These are phyloP conservation scores for Sanghuangporus baumii DNA, from an alignment of 1,284 basidiomycete species.

Conservation along the genomic window DNA sequence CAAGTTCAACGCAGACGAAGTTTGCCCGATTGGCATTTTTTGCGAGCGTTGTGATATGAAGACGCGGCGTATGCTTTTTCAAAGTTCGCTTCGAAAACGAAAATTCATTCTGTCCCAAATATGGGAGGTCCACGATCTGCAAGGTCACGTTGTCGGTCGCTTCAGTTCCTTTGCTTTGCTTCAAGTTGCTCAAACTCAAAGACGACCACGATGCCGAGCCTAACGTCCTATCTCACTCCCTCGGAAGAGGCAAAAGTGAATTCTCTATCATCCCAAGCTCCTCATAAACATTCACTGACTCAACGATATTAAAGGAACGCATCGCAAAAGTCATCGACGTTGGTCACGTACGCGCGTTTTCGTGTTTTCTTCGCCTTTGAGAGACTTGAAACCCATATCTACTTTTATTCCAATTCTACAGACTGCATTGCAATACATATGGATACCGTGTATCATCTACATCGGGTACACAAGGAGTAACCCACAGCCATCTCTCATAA, in stretches of 20 bases:
- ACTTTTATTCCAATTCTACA: slow-evolving; percentile 28
- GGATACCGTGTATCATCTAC: slow-evolving; percentile 93
- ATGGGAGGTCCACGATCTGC: slow-evolving; percentile 23
- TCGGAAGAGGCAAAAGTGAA: slow-evolving; percentile 79
- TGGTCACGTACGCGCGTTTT: slow-evolving; percentile 55
- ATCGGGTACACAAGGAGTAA: slow-evolving; percentile 85
- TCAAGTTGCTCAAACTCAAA: slow-evolving; percentile 25
- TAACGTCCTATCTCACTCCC: slow-evolving; percentile 15
- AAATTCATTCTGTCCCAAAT: slow-evolving; percentile 30
- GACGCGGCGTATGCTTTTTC: neutral
- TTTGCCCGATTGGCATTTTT: slow-evolving; percentile 62
- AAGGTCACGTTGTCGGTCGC: neutral
- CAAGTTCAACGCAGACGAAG: slow-evolving; percentile 64
- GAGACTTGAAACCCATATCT: neutral
- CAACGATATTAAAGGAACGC: slow-evolving; percentile 50
- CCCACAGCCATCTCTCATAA: slow-evolving; percentile 90
- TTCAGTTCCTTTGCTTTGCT: slow-evolving; percentile 23
- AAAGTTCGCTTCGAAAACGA: slow-evolving; percentile 17
- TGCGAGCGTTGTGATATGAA: neutral
- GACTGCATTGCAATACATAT: slow-evolving; percentile 87
- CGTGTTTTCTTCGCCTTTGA: slow-evolving; percentile 1
- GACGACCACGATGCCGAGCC: slow-evolving; percentile 48
- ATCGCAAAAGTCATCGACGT: slow-evolving; percentile 74
- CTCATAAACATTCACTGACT: slow-evolving; percentile 3
- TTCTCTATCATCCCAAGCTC: neutral